Conservation (phyloP, 345 rosid genomes). For the Eucalyptus tenuipes region DNA sequence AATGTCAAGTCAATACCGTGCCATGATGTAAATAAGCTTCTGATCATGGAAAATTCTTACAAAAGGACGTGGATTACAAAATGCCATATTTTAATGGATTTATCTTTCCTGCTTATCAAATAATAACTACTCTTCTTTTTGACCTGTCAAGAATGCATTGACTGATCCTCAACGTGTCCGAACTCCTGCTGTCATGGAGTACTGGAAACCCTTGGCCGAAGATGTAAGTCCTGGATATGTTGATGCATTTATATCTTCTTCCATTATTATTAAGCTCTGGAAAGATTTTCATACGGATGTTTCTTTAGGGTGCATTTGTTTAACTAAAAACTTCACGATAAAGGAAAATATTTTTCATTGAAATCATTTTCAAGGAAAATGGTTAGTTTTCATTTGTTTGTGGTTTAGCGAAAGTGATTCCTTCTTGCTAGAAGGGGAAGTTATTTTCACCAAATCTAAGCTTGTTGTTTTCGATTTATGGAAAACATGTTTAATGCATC, state of each 20-base stretch:
- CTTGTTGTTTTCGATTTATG: not conserved
- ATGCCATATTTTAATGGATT: not conserved
- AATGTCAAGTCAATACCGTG: not conserved
- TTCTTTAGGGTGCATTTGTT: not conserved
- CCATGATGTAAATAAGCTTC: not conserved
- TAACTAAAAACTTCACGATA: not conserved
- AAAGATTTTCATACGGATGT: not conserved
- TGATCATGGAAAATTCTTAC: not conserved
- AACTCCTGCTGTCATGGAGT: slow-evolving; percentile 76
- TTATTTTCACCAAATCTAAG: not conserved
- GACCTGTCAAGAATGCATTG: slow-evolving; percentile 59
- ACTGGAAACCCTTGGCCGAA: slow-evolving; percentile 95
- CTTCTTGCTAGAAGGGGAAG: not conserved
- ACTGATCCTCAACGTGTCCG: slow-evolving; percentile 86
- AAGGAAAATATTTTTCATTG: not conserved
- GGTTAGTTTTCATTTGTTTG: not conserved
- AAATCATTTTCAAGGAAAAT: not conserved
- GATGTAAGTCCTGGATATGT: slow-evolving; percentile 47
- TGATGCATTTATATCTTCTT: not conserved
- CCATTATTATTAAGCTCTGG: not conserved
- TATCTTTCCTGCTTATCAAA: slow-evolving; percentile 1
- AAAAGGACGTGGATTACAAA: not conserved
- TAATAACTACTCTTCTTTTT: not conserved
- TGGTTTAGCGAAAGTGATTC: not conserved
- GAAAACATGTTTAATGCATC: not conserved